A percentile compares a stretch with the other conserved stretches of the same genome.
Evolutionary conservation across 2,329 filamentous ascomycete species (phyloP).

Genomic region (Trichoderma atrobrunneum): DNA sequence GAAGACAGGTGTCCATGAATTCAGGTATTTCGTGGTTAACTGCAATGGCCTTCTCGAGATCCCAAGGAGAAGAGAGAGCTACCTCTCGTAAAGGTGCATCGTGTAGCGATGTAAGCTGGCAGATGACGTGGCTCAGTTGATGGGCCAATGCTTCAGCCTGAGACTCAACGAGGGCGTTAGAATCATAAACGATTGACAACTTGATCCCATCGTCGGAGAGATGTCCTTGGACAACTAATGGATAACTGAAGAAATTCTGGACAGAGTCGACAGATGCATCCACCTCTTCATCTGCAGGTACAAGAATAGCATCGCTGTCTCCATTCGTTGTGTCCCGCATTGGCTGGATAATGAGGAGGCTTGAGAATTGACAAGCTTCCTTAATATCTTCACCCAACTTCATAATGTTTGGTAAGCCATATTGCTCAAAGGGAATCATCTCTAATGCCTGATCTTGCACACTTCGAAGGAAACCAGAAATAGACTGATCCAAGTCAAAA

Average conservation of each 20-base stretch:
- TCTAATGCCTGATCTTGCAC: slow-evolving; percentile 18
- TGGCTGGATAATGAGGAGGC: slow-evolving; percentile 22
- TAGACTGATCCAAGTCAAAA: background rate
- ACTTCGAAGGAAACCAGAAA: slow-evolving; percentile 1
- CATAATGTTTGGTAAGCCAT: slow-evolving; percentile 24
- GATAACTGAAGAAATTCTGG: slow-evolving; percentile 7
- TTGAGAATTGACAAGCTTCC: slow-evolving; percentile 23
- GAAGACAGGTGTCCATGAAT: background rate
- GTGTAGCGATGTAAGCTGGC: background rate
- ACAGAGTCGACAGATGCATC: background rate
- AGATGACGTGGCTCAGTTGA: background rate
- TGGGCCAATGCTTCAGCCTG: background rate
- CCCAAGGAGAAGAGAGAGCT: background rate
- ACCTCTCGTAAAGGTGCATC: background rate
- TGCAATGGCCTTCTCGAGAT: background rate
- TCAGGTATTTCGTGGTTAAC: background rate
- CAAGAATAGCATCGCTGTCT: background rate
- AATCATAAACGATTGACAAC: background rate
- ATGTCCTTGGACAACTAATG: background rate
- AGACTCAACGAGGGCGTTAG: background rate
- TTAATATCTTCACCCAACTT: slow-evolving; percentile 14
- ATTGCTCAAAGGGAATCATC: slow-evolving; percentile 24
- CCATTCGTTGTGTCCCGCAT: background rate
- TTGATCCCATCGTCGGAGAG: background rate
- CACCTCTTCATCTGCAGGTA: background rate